phyloP scores from a whole-genome alignment of 2,329 filamentous ascomycete genomes.

The Septoria petroselini region DNA sequence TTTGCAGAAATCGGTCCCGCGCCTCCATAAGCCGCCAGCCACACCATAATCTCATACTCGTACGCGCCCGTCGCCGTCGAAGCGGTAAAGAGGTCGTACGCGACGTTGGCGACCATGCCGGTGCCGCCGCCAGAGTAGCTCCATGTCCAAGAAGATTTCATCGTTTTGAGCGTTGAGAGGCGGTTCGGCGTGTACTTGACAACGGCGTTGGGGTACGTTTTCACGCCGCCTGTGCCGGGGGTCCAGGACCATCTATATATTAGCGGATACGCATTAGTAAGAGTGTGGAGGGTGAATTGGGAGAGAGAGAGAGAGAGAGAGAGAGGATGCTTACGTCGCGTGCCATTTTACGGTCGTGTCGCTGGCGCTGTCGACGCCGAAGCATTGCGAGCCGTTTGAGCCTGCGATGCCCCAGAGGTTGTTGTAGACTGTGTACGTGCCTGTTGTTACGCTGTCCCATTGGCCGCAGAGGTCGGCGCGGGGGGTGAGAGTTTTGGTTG shows the following conservation, averaged over 20 bases:
- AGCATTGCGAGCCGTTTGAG: constrained; percentile 25
- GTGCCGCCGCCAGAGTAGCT: constrained; percentile 50
- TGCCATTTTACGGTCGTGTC: constrained; percentile 23
- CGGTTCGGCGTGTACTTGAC: constrained; percentile 37
- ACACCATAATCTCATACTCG: constrained; percentile 64
- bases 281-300: background rate
- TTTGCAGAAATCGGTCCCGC: constrained; percentile 58
- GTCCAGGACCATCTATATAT: no score
- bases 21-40: constrained; percentile 56
- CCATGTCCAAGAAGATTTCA: constrained; percentile 48
- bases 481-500: constrained; percentile 7
- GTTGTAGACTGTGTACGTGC: constrained; percentile 25
- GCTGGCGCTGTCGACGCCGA: constrained; percentile 22
- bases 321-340: constrained; percentile 17
- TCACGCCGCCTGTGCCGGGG: constrained; percentile 30
- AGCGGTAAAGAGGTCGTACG: constrained; percentile 61
- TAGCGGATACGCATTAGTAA: no score
- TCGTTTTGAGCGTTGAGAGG: constrained; percentile 41
- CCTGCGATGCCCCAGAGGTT: constrained; percentile 25
- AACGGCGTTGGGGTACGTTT: constrained; percentile 45
- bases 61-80: constrained; percentile 45
- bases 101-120: constrained; percentile 55
- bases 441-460: constrained; percentile 11
- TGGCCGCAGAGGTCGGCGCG: constrained; percentile 14
- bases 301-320: background rate